Conservation (phyloP, 345 rosid species). For the Abelmoschus esculentus region DNA sequence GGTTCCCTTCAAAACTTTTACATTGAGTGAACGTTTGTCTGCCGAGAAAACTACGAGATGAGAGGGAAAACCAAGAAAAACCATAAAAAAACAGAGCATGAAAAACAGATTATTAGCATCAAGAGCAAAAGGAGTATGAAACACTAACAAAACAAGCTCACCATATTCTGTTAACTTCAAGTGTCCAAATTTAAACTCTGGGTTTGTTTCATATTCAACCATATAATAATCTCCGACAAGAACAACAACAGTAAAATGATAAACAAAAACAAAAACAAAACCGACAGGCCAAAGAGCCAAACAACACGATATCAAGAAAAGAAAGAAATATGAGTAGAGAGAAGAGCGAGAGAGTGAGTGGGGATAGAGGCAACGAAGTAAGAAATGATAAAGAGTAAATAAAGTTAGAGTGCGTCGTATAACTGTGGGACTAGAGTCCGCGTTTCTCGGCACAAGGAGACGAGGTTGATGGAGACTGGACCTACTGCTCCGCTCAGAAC, state of each 20-base stretch:
- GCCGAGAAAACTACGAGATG: neutral
- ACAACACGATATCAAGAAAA: neutral
- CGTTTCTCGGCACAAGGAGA: conserved; percentile 27
- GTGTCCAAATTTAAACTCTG: conserved; percentile 12
- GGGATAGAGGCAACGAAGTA: neutral
- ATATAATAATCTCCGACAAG: neutral
- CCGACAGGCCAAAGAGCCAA: neutral
- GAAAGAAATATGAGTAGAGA: no score
- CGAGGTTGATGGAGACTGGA: conserved; percentile 20
- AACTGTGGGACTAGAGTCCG: conserved; percentile 18
- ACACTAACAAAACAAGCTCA: conserved; percentile 6
- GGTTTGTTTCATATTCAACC: conserved; percentile 19
- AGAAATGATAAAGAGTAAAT: no score
- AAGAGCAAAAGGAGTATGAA: neutral
- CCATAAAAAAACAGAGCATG: no score
- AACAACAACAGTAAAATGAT: neutral
- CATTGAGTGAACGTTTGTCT: neutral
- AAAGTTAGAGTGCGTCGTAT: no score
- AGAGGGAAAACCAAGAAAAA: neutral
- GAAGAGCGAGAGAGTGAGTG: no score
- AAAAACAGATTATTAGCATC: neutral
- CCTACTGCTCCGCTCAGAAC: conserved; percentile 12
- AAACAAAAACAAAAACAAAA: neutral
- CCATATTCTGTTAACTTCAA: conserved; percentile 16
- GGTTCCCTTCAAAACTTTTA: neutral